These are phyloP conservation scores for Trichoderma gamsii DNA, from an alignment of 495 filamentous ascomycete species.

Conservation along the genomic window DNA sequence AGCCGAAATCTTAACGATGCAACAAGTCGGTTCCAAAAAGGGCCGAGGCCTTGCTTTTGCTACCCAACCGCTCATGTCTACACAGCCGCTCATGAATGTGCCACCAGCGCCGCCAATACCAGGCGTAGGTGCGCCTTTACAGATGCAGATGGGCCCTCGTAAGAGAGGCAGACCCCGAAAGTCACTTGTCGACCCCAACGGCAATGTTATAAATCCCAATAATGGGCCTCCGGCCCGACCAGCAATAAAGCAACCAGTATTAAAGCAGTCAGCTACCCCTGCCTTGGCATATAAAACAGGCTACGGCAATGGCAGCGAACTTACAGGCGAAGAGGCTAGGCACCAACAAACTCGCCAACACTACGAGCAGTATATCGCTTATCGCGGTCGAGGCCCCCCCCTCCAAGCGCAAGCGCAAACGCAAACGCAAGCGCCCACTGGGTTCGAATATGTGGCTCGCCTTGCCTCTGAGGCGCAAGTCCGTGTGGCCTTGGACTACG, in stretches of 20 bases:
- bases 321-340: not conserved
- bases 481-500: slow-evolving; percentile 1
- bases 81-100: not conserved
- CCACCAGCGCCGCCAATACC: not conserved
- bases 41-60: not conserved
- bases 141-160: not conserved
- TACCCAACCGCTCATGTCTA: too few species aligned
- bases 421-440: not conserved
- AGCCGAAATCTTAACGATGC: not conserved
- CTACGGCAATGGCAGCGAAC: not conserved
- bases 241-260: not conserved
- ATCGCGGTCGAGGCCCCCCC: not conserved
- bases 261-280: not conserved
- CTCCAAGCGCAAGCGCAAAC: not conserved
- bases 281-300: not conserved
- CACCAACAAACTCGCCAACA: not conserved
- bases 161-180: slow-evolving; percentile 2
- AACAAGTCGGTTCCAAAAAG: not conserved
- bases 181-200: not conserved
- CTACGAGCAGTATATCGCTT: not conserved
- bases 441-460: not conserved
- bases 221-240: not conserved
- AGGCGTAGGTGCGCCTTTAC: not conserved
- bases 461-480: slow-evolving; percentile 4
- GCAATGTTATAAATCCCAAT: not conserved